Base-by-base conservation (phyloP, 2,329 filamentous ascomycete genomes). In the Colletotrichum plurivorum region DNA sequence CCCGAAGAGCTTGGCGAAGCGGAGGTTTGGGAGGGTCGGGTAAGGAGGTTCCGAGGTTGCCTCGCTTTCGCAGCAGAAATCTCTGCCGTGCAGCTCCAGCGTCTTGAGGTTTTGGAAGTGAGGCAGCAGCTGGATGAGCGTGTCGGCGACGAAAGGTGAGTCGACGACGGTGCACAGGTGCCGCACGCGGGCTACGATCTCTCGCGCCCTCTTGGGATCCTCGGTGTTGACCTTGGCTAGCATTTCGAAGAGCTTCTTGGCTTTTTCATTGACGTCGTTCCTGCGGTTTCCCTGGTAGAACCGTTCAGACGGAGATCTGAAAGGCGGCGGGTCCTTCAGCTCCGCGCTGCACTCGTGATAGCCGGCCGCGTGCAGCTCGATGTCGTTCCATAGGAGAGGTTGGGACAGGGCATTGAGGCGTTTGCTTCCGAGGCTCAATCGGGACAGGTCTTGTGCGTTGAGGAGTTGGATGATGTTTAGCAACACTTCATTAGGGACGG, bases 1-100 rank as follows among this genome's bases (percentile, higher is more conserved):
- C 22, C 51, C 51, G 51, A 27, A 27, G 16, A 54, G 51, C 20
- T 54, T 54, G 16, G 12, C 51, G 51, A 54, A 54, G 22, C 51
- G 51, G 8, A 54, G 51, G 25, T 18, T 18, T 16, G 51, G 15
- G 10, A 25, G 4, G 7, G 51, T 1, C 10, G 15, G 16, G 15
- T 9, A 31, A 5, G 10, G 16, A 3, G 7, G 7, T 31, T 54
- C 51, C 31, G 31, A 10, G 31, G 31, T 10, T 10, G 31, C 31
- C 31, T 36, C 8, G 31, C 31, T 36, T 4, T 54, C 22, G 15
- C 20, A n/a, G 13, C 15, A 54, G n/a, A 1, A 8, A 10, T 36
- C 5, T 9, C 7, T 9, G 31, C 18, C 51, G 51, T 54, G 31
- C 6, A 54, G 51, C n/a, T 54, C 51, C 31, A 54, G 9, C 10